Conservation (phyloP, 2,329 filamentous ascomycete species). For the Thelonectria blattea region DNA sequence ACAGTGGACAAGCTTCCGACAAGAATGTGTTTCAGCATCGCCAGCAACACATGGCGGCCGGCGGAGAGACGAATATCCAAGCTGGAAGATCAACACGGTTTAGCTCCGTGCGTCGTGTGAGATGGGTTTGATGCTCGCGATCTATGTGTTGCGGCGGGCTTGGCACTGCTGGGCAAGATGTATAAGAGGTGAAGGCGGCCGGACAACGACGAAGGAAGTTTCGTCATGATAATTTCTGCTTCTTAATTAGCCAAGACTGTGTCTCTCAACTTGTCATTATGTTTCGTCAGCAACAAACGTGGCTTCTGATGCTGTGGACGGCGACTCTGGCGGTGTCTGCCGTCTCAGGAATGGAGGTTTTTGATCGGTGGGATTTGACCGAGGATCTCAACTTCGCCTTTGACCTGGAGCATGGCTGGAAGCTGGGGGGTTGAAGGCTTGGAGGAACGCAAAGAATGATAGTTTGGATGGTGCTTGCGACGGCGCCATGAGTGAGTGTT, state of each 20-base stretch:
- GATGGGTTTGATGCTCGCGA: neutral
- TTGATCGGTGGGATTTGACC: constrained; percentile 18
- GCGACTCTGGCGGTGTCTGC: neutral
- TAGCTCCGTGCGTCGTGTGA: neutral
- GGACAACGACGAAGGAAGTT: neutral
- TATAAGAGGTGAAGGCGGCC: neutral
- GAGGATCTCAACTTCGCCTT: constrained; percentile 15
- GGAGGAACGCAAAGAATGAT: neutral
- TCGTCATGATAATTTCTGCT: neutral
- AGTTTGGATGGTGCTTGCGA: neutral
- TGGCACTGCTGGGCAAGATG: neutral
- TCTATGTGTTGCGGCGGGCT: neutral
- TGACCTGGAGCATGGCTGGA: constrained; percentile 12
- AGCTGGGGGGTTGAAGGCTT: constrained; percentile 2
- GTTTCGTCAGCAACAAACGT: constrained; percentile 1
- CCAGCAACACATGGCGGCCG: neutral
- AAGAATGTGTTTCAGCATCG: neutral
- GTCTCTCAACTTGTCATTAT: constrained; percentile 1
- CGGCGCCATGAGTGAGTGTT: neutral
- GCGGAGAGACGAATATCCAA: neutral
- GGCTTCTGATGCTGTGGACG: constrained; percentile 6
- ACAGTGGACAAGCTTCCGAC: neutral
- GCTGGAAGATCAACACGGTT: neutral
- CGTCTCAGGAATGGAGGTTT: constrained; percentile 5
- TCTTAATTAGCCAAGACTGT: neutral